Conservation (phyloP, 2,329 filamentous ascomycete genomes). For the Aspergillus aculeatinus region DNA sequence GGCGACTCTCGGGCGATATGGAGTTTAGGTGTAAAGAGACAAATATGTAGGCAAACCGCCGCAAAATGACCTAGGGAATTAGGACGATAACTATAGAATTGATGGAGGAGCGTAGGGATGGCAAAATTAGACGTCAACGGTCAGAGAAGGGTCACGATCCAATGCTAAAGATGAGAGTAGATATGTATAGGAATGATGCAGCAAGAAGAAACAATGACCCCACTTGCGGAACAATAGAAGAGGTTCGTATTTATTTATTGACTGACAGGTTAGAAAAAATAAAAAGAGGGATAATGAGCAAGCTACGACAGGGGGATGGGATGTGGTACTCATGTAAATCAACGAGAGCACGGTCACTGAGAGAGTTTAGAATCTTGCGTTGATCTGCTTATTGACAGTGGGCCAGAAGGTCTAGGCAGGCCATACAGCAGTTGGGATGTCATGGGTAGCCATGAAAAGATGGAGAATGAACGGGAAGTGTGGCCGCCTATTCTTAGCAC, state of each 20-base stretch:
- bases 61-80: not conserved
- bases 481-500: conserved; percentile 19
- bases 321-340: not conserved
- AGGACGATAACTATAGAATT: not conserved
- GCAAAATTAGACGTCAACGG: not conserved
- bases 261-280: not conserved
- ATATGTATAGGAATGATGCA: conserved; percentile 1
- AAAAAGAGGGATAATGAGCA: not conserved
- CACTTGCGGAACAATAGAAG: conserved; percentile 1
- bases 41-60: not conserved
- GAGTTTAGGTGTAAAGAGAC: not conserved
- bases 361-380: conserved; percentile 11
- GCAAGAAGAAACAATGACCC: conserved; percentile 1
- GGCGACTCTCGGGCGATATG: not conserved
- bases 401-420: not conserved
- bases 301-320: not conserved
- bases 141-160: not conserved
- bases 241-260: not conserved
- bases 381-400: conserved; percentile 11
- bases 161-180: not conserved
- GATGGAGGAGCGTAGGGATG: too few species aligned
- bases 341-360: conserved; percentile 1
- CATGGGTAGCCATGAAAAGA: not conserved
- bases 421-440: not conserved
- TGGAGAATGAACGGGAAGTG: conserved; percentile 16